These are phyloP conservation scores for Kodamaea ohmeri DNA, from an alignment of 1,139 yeast species.

Conservation along the genomic window DNA sequence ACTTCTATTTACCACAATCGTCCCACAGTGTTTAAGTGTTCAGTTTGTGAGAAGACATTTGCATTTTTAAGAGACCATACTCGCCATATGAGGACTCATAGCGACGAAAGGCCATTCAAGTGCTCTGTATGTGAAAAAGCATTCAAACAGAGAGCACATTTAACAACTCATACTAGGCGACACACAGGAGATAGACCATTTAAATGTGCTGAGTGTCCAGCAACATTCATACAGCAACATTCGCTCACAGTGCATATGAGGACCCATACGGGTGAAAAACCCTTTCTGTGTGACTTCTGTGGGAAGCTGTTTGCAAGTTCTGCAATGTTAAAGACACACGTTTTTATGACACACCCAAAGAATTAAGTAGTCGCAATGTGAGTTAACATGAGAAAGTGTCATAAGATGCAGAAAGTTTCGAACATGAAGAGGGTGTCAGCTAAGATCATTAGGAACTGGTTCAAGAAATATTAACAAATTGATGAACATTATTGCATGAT, in stretches of 20 bases:
- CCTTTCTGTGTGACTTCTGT: slow-evolving; percentile 47
- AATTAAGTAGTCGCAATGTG: neutral
- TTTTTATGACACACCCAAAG: slow-evolving; percentile 10
- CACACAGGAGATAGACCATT: slow-evolving; percentile 85
- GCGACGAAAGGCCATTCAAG: slow-evolving; percentile 26
- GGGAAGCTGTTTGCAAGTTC: slow-evolving; percentile 60
- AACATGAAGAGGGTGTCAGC: no score
- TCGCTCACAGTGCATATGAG: slow-evolving; percentile 74
- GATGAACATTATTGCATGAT: no score
- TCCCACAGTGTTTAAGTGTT: slow-evolving; percentile 17
- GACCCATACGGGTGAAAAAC: slow-evolving; percentile 82
- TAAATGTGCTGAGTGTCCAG: slow-evolving; percentile 63
- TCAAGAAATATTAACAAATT: no score
- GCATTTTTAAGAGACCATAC: slow-evolving; percentile 22
- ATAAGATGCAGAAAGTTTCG: no score
- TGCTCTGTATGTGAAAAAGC: slow-evolving; percentile 25
- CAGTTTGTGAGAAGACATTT: slow-evolving; percentile 16
- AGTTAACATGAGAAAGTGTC: neutral
- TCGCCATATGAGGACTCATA: slow-evolving; percentile 24
- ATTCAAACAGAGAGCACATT: slow-evolving; percentile 84
- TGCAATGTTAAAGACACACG: slow-evolving; percentile 26
- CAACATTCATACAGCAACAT: slow-evolving; percentile 63
- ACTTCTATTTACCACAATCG: slow-evolving; percentile 14
- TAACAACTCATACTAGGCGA: slow-evolving; percentile 78
- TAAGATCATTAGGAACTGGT: no score